Conservation (phyloP, 78 protist species). For the Planoprotostelium fungivorum region DNA sequence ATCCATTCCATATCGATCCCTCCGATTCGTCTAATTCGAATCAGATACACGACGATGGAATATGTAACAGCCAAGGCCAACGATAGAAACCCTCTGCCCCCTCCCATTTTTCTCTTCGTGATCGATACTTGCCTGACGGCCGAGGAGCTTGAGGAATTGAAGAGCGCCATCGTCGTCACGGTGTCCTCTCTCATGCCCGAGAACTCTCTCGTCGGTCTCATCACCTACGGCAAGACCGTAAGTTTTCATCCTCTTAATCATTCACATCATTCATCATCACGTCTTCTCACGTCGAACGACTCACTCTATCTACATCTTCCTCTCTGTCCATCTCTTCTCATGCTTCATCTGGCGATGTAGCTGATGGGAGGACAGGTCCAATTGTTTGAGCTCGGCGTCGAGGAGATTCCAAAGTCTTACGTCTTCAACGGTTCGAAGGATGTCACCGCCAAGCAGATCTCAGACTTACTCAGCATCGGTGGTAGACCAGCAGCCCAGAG, state of each 20-base stretch:
- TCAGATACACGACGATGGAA: constrained; percentile 39
- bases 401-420: constrained; percentile 72
- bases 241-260: too few species aligned
- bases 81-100: constrained; percentile 29
- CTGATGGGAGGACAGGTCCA: constrained; percentile 64
- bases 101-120: constrained; percentile 86
- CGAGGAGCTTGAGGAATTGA: constrained; percentile 81
- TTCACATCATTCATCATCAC: not conserved
- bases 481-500: not conserved
- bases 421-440: constrained; percentile 88
- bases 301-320: not conserved
- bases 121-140: constrained; percentile 86
- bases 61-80: constrained; percentile 33
- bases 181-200: constrained; percentile 81
- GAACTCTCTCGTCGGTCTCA: constrained; percentile 86
- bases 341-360: not conserved
- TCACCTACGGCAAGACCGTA: constrained; percentile 93
- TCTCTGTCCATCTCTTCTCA: not conserved
- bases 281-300: not conserved
- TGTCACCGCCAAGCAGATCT: constrained; percentile 25
- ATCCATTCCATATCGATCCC: not conserved
- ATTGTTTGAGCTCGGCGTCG: constrained; percentile 82
- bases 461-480: constrained; percentile 49
- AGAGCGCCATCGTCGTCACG: constrained; percentile 79
- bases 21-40: not conserved